Evolutionary conservation across 2,329 filamentous ascomycete genomes (phyloP).

Genomic region (Thyridium curvatum): DNA sequence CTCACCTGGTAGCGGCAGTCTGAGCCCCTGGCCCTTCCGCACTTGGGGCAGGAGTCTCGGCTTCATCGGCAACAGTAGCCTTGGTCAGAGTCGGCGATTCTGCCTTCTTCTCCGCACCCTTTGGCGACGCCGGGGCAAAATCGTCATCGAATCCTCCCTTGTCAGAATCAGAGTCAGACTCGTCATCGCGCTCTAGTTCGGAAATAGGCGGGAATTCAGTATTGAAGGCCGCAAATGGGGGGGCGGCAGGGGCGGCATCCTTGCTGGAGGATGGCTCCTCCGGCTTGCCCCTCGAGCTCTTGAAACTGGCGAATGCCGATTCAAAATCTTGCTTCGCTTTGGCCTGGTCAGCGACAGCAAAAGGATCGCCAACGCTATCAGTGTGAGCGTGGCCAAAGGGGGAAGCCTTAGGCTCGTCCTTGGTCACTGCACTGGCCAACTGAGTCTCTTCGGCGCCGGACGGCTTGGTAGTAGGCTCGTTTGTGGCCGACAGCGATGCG

Average conservation of each 20-base stretch:
- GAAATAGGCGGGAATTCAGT: constrained; percentile 90
- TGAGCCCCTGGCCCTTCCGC: constrained; percentile 2
- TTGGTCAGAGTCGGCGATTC: constrained; percentile 18
- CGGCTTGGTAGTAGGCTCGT: constrained; percentile 3
- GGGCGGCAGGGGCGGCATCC: constrained; percentile 13
- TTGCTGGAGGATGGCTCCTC: constrained; percentile 26
- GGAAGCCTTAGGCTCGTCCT: constrained; percentile 8
- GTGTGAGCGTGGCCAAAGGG: constrained; percentile 10
- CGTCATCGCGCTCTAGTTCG: constrained; percentile 73
- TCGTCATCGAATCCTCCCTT: constrained; percentile 85
- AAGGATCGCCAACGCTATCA: constrained; percentile 37
- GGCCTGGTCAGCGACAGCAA: constrained; percentile 44
- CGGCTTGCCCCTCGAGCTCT: constrained; percentile 37
- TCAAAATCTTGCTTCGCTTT: constrained; percentile 79
- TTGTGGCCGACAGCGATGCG: constrained; percentile 1
- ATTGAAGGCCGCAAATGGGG: constrained; percentile 46
- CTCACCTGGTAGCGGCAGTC: constrained; percentile 5
- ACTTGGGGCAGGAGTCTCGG: not conserved
- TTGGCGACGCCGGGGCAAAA: constrained; percentile 62
- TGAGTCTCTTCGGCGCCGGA: constrained; percentile 6
- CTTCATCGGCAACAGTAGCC: constrained; percentile 19
- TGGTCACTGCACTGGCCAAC: constrained; percentile 5
- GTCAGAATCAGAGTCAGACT: constrained; percentile 76
- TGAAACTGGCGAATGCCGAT: constrained; percentile 74
- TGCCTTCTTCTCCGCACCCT: constrained; percentile 16